A percentile compares a stretch with the other conserved stretches of the same genome.
phyloP scores from a whole-genome alignment of 1,284 basidiomycete species.

The Athelia sp. region DNA sequence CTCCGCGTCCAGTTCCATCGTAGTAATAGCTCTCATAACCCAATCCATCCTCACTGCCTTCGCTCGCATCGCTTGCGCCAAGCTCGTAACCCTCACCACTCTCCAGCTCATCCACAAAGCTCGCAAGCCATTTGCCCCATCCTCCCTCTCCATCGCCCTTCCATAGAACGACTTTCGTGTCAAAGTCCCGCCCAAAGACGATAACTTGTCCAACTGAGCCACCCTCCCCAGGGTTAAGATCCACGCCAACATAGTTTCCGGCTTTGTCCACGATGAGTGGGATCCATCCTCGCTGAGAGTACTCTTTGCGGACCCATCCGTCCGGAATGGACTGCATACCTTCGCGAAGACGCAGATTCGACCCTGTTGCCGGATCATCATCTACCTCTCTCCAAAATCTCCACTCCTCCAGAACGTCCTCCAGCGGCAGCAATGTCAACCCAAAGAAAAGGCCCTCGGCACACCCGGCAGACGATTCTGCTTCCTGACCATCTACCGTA shows the following conservation, averaged over 20 bases:
- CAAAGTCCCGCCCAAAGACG: constrained; percentile 96
- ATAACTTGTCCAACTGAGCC: constrained; percentile 92
- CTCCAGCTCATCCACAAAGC: constrained; percentile 92
- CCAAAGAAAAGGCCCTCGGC: constrained; percentile 90
- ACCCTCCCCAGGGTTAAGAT: constrained; percentile 79
- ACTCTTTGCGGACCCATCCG: constrained; percentile 86
- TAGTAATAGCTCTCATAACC: constrained; percentile 87
- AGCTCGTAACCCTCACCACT: constrained; percentile 83
- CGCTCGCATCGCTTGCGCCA: constrained; percentile 50
- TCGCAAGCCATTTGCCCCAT: constrained; percentile 94
- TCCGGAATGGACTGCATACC: constrained; percentile 89
- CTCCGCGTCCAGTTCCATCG: constrained; percentile 68
- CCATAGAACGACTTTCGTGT: constrained; percentile 95
- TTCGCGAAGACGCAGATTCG: constrained; percentile 64
- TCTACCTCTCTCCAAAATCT: constrained; percentile 91
- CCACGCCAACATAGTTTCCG: constrained; percentile 96
- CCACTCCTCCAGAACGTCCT: constrained; percentile 92
- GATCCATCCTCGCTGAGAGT: constrained; percentile 95
- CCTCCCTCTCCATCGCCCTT: constrained; percentile 86
- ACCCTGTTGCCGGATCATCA: constrained; percentile 75
- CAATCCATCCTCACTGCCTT: constrained; percentile 74
- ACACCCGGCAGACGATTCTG: constrained; percentile 79
- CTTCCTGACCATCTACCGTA: constrained; percentile 81
- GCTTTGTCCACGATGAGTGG: constrained; percentile 90
- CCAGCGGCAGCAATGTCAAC: constrained; percentile 77